Conservation (phyloP, 192 early-diverging fungal species). For the Oehlia diaphana region DNA sequence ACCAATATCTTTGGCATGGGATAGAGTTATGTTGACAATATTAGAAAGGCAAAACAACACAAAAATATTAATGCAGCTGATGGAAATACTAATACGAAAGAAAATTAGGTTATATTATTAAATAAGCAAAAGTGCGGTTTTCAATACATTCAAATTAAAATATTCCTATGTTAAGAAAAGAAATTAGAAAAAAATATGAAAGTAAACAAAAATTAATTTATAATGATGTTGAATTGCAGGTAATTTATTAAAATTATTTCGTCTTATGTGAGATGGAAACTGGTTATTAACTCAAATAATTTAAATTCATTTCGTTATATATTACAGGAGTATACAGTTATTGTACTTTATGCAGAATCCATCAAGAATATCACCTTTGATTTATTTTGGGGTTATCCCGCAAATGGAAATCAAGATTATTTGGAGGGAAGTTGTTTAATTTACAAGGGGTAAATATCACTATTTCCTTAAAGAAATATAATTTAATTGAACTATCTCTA, state of each 20-base stretch:
- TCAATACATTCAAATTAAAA: background rate
- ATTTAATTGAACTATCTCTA: too few relatives aligned
- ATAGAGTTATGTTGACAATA: constrained; percentile 18
- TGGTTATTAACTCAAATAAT: background rate
- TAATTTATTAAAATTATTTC: background rate
- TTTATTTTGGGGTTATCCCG: constrained; percentile 28
- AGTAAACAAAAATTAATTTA: constrained; percentile 32
- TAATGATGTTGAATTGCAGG: constrained; percentile 22
- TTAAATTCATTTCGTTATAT: background rate
- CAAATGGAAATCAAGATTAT: constrained; percentile 8
- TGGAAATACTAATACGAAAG: background rate
- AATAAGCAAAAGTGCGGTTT: constrained; percentile 14
- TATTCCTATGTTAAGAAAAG: background rate
- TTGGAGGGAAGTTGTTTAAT: constrained; percentile 32
- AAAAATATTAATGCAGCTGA: background rate
- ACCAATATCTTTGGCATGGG: background rate
- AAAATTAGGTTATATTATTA: constrained; percentile 16
- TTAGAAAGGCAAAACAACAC: background rate
- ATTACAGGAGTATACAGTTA: constrained; percentile 20
- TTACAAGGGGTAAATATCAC: background rate
- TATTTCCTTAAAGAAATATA: too few relatives aligned
- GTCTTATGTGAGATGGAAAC: too few relatives aligned
- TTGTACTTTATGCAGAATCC: constrained; percentile 22
- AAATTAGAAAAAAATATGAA: background rate
- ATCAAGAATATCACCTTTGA: constrained; percentile 15